Base-by-base conservation (phyloP, 306 rosid species). In the Prunus fruticosa region DNA sequence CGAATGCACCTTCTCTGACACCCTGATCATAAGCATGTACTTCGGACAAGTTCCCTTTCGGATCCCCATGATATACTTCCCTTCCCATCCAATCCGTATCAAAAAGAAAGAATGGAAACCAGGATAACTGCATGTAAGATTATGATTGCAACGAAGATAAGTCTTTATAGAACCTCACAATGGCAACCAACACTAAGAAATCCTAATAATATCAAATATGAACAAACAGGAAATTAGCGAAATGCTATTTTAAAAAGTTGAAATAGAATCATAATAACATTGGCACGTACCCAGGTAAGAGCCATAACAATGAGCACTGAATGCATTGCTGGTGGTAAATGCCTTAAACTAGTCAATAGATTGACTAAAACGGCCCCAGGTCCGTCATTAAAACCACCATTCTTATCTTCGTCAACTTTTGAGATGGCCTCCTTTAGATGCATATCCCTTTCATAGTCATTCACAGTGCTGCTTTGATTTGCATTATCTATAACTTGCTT, bases 21-120 rank as follows among this genome's bases (percentile, higher is more conserved):
- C 99, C 99, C 82, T 84, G 93, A 82, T 89, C 89, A 79, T 91
- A 96, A n/a, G 86, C 83, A 41, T 45, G 73, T 67, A 83, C 81
- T 69, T 91, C 87, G 73, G 91, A 60, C 43, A 51, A 30, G 75
- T 65, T 83, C 83, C 99, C 99, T 74, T 88, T 88, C 14, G 99
- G 99, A 87, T 92, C 88, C 73, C 99, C 99, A 62, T 96, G 99
- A 86, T 88, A 92, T 80, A 95, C 99, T 84, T 95, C 99, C 81
- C 97, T 91, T 64, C 99, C 99, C 99, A 95, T 96, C 99, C 99
- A 93, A 88, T 93, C 98, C 80, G 98, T 93, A 80, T 93, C 98
- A 63, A 93, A 93, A 71, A 93, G 89, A 87, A 93, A 93, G 91
- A 93, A 93, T 47, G 98, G 98, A 86, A 93, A 95, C 97, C 98